A percentile compares a stretch with the other conserved stretches of the same genome.
These are phyloP conservation scores for Vigna trinervia DNA, from an alignment of 306 rosid genomes.

Conservation along the genomic window DNA sequence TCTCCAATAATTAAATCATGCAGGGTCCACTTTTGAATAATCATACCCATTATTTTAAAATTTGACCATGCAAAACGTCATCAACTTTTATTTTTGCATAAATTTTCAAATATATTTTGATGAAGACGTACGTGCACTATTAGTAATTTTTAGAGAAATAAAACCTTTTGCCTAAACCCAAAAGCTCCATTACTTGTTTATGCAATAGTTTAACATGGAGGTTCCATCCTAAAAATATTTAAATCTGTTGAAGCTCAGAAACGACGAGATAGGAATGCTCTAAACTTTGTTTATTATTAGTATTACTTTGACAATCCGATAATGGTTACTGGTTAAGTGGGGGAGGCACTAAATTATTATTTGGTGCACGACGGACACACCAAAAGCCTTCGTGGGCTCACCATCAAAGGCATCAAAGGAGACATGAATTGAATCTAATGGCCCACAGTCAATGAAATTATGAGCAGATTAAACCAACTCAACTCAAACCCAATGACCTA, in stretches of 20 bases:
- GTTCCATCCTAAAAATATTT: no score
- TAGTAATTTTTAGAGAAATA: no score
- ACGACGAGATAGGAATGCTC: not conserved
- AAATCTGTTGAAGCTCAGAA: not conserved
- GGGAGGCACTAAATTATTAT: conserved; percentile 36
- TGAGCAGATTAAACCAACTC: conserved; percentile 15
- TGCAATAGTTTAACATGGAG: not conserved
- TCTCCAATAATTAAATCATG: conserved; percentile 27
- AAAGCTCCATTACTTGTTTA: not conserved
- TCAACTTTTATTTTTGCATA: not conserved
- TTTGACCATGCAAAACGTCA: conserved; percentile 14
- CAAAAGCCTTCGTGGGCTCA: conserved; percentile 38
- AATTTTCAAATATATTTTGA: no score
- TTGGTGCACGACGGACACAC: conserved; percentile 51
- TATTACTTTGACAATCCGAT: not conserved
- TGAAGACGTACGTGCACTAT: no score
- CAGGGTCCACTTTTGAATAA: conserved; percentile 30
- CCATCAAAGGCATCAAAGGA: conserved; percentile 36
- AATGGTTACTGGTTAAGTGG: conserved; percentile 20
- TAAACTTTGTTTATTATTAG: not conserved
- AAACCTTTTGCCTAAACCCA: not conserved
- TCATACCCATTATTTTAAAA: not conserved
- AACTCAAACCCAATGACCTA: conserved; percentile 2
- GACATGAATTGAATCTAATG: conserved; percentile 39
- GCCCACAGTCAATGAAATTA: conserved; percentile 40